Conservation (phyloP, 2,329 filamentous ascomycete genomes). For the Diaporthe destruens region DNA sequence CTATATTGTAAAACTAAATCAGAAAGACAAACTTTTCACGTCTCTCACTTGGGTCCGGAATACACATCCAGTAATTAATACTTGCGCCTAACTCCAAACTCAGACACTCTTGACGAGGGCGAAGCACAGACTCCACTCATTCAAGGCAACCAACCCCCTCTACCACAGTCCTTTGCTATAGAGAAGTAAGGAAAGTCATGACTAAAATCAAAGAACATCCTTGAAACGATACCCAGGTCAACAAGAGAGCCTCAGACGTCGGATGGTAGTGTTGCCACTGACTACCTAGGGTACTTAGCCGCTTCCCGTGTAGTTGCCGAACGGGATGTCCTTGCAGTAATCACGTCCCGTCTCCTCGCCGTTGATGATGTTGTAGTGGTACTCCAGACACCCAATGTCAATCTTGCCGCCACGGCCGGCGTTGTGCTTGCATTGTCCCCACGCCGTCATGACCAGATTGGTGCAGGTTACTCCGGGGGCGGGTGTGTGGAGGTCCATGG, state of each 20-base stretch:
- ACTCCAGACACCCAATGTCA: background rate
- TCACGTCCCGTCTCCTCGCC: background rate
- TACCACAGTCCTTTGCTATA: no score
- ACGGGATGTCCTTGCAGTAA: background rate
- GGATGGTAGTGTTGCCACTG: background rate
- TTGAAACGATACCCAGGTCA: background rate
- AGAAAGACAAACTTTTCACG: background rate
- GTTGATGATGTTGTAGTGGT: constrained; percentile 13
- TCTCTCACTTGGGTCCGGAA: background rate
- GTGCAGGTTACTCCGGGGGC: background rate
- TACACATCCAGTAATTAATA: no score
- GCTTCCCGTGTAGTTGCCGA: background rate
- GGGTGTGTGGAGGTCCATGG: background rate
- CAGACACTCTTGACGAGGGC: background rate
- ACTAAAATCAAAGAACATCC: no score
- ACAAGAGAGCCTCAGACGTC: background rate
- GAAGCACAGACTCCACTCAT: background rate
- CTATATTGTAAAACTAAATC: background rate
- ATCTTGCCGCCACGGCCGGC: constrained; percentile 1
- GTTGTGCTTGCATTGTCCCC: background rate
- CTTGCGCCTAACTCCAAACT: no score
- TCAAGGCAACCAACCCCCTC: background rate
- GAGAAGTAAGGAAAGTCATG: background rate
- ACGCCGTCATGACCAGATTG: background rate
- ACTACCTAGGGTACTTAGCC: background rate